Conservation (phyloP, 2,329 filamentous ascomycete species). For the Epichloe baconii region DNA sequence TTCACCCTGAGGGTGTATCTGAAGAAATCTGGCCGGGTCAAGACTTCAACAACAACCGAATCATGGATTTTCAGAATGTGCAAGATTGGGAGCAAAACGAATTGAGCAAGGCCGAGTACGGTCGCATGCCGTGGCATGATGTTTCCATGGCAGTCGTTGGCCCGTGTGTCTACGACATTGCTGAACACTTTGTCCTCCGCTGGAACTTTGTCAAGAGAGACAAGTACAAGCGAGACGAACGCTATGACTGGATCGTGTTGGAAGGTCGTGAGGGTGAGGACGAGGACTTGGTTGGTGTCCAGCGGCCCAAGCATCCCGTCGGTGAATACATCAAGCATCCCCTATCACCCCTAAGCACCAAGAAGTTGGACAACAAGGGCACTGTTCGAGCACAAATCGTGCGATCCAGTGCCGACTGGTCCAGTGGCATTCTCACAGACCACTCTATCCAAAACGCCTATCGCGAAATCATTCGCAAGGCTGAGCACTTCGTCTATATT, state of each 20-base stretch:
- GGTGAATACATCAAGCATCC: conserved; percentile 82
- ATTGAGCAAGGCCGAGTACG: conserved; percentile 78
- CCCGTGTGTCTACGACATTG: conserved; percentile 83
- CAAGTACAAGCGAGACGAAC: conserved; percentile 84
- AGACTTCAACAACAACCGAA: conserved; percentile 94
- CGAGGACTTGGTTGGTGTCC: conserved; percentile 78
- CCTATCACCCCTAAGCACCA: conserved; percentile 52
- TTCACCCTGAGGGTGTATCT: conserved; percentile 69
- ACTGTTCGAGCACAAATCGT: conserved; percentile 73
- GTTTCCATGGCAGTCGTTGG: conserved; percentile 86
- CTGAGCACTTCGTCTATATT: conserved; percentile 90
- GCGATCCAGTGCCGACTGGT: conserved; percentile 89
- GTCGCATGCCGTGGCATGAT: conserved; percentile 97
- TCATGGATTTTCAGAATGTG: conserved; percentile 91
- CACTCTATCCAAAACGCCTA: conserved; percentile 84
- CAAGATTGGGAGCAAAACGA: conserved; percentile 89
- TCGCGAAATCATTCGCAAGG: conserved; percentile 69
- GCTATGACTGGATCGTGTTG: conserved; percentile 75
- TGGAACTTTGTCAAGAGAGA: conserved; percentile 98
- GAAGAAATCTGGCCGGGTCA: conserved; percentile 90
- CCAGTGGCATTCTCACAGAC: conserved; percentile 73
- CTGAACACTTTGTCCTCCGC: conserved; percentile 83
- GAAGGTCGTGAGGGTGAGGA: conserved; percentile 64
- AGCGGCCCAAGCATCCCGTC: conserved; percentile 77
- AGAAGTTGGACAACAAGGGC: conserved; percentile 51